Evolutionary conservation across 2,329 filamentous ascomycete genomes (phyloP), one percentile per base, ranked within the genome.

Genomic region (Thelonectria rubi): DNA sequence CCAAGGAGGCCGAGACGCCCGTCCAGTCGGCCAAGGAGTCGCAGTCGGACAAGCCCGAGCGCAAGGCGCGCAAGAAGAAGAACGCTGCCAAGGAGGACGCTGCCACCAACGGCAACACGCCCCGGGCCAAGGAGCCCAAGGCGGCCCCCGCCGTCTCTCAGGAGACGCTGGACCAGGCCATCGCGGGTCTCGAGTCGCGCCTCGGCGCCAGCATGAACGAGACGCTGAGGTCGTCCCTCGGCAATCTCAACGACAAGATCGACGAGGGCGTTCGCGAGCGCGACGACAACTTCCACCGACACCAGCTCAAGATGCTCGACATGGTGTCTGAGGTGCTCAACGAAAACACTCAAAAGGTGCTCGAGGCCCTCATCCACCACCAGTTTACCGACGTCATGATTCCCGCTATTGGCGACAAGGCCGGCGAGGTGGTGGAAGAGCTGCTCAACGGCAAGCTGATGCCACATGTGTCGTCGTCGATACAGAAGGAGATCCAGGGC

Each of bases 361-460:
- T 97, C 39, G 84, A 88, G 63, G 88, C 88, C 63, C 91, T 97
- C 68, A 89, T 97, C 52, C 86, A 87, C 48, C 84, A 88, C 49
- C 91, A 91, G 75, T 92, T 97, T 66, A 86, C 92, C 63, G 84
- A 88, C 57, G 84, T 88, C 14, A 87, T 97, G 46, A 81, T 97
- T 54, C 94, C 95, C 11, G 83, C 88, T 32, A 81, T 98, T 58
- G 85, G 88, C 42, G 84, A 88, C 53, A 82, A 89, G 43, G 88
- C 91, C 14, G 83, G 86, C 46, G 86, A 87, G 63, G 85, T 89
- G 5, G 83, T 97, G 26, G 86, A 90, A 56, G 89, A 91, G 64
- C 88, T 92, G 73, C 82, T 98, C 21, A 84, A 87, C 58, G 83
- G 86, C 65, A 87, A 88, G 63, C 79, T 97, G 57, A 85, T 86